Evolutionary conservation across 2,329 filamentous ascomycete genomes (phyloP), one percentile per base, ranked within the genome.

Genomic region (Colletotrichum destructivum): DNA sequence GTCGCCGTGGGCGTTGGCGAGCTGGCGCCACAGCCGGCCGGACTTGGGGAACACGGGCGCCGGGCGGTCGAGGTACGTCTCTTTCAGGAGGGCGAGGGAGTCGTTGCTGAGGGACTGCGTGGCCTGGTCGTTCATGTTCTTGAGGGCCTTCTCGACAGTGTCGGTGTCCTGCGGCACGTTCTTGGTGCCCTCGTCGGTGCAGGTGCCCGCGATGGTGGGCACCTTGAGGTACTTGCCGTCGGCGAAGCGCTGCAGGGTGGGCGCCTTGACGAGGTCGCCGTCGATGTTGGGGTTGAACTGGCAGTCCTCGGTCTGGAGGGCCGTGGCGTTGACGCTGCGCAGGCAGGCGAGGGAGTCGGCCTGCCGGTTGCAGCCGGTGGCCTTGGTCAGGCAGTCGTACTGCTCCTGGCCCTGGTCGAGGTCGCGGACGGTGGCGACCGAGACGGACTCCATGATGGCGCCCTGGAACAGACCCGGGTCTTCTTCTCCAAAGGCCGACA

Each of bases 401-500:
- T 88, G 86, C 71, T 88, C 89, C 65, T 85, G 82, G 1, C 86
- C 78, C 42, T 76, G 73, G 3, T 76, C 75, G 9, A 76, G 68
- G 6, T 73, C 75, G 44, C 87, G 78, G 8, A 86, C 82, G 1
- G 84, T 82, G 0, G 84, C 86, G 52, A 88, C 89, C 0, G 87
- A 88, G 2, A 87, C 83, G 0, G 86, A 88, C 73, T 88, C 84
- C 1, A 84, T 86, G 0, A 85, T 84, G 0, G 83, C 87, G 1
- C 83, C 87, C 62, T 87, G 84, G 77, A 90, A 89, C 1, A 89
- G 79, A 2, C 82, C 80, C 42, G 81, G 82, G 66, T 88, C 80
- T 7, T 80, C 79, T 15, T 87, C 88, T 2, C 84, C 85, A 66
- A 88, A 87, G 0, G 88, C 87, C 0, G 84, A 88, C 52, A 94